Evolutionary conservation across 352 stramenopile species (phyloP).

Genomic region (Globisporangium apiculatum): DNA sequence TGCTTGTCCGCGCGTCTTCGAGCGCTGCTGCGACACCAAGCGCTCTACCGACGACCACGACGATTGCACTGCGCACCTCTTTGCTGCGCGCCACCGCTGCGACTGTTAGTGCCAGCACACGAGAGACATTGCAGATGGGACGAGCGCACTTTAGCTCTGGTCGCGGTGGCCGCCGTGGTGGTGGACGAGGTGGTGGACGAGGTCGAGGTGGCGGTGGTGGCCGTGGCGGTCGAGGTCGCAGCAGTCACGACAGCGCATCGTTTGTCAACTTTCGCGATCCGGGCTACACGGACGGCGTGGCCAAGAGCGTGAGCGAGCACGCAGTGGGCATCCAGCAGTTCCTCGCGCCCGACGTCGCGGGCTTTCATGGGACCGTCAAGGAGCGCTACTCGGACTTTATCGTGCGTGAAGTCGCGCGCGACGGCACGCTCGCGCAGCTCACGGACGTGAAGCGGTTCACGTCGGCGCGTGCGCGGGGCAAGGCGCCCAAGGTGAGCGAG

Average conservation of each 20-base stretch:
- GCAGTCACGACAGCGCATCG: slow-evolving; percentile 9
- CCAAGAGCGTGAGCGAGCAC: slow-evolving; percentile 68
- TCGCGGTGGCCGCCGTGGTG: slow-evolving; percentile 15
- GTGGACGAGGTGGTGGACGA: slow-evolving; percentile 22
- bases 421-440: slow-evolving; percentile 50
- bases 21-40: too few species aligned
- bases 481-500: slow-evolving; percentile 63
- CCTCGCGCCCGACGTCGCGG: slow-evolving; percentile 42
- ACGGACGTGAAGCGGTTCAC: slow-evolving; percentile 52
- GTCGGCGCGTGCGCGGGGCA: slow-evolving; percentile 17
- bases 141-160: slow-evolving; percentile 16
- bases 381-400: slow-evolving; percentile 91
- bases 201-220: slow-evolving; percentile 12
- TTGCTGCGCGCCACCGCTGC: neutral
- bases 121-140: slow-evolving; percentile 5
- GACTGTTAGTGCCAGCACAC: neutral
- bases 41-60: neutral
- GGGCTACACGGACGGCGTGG: slow-evolving; percentile 70
- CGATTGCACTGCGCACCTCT: neutral
- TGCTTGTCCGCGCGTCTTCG: too few species aligned
- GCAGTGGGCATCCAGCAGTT: slow-evolving; percentile 72
- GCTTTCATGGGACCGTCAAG: slow-evolving; percentile 86
- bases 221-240: slow-evolving; percentile 9
- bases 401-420: slow-evolving; percentile 74
- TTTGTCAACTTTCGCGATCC: slow-evolving; percentile 39